phyloP scores from a whole-genome alignment of 78 protist species.

The Andalucia godoyi region DNA sequence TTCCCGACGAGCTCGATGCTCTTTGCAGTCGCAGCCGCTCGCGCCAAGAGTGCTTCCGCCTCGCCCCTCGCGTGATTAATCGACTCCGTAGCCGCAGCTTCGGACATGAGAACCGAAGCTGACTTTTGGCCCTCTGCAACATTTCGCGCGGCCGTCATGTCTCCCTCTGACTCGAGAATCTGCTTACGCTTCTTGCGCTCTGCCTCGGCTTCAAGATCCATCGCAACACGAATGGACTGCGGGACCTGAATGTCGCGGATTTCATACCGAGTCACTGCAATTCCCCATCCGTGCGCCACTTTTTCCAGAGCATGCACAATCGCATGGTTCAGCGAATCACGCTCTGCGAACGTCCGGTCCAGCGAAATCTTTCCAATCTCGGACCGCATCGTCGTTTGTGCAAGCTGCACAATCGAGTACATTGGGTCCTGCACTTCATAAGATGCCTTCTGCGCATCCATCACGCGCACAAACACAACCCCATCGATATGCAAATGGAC shows the following conservation, averaged over 20 bases:
- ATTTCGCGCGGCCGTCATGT: constrained; percentile 15
- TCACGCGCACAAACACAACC: constrained; percentile 22
- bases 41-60: constrained; percentile 17
- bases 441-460: constrained; percentile 22
- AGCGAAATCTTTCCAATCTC: constrained; percentile 55
- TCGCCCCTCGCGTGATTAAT: constrained; percentile 24
- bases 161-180: constrained; percentile 61
- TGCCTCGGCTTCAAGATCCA: constrained; percentile 72
- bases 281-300: constrained; percentile 48
- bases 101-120: constrained; percentile 28
- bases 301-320: constrained; percentile 20
- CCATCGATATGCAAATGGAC: constrained; percentile 54
- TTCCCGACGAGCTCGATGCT: neutral
- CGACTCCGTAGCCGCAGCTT: constrained; percentile 7
- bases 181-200: constrained; percentile 62
- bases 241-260: constrained; percentile 40
- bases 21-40: constrained; percentile 41
- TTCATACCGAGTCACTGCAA: constrained; percentile 48
- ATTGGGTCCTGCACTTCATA: constrained; percentile 37
- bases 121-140: constrained; percentile 28
- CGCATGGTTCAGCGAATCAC: constrained; percentile 22
- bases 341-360: constrained; percentile 46
- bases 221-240: constrained; percentile 24
- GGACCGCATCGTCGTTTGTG: constrained; percentile 64
- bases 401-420: constrained; percentile 42